Evolutionary conservation across 2,329 filamentous ascomycete genomes (phyloP), one percentile per base, ranked within the genome.

Genomic region (Chaetomiaceae sp.): DNA sequence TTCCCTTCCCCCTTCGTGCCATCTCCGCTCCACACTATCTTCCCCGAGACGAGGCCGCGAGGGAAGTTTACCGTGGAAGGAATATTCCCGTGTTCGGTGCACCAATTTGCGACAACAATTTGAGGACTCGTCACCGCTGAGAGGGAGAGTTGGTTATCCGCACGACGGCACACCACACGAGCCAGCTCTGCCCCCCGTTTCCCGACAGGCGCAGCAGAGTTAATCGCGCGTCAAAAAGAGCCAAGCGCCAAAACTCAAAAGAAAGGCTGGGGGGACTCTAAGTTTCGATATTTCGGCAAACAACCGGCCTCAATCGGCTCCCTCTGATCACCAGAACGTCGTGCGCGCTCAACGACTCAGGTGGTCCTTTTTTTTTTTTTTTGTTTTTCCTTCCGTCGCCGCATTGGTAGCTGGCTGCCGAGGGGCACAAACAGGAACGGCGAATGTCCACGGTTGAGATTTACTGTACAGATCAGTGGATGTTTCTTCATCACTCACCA

Each of bases 171-270:
- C 38, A 41, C 37, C 16, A 41, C 45, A 30, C 27, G 61, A 33
- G 20, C 43, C 30, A 27, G 34, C 42, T 37, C 16, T 25, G 25
- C 58, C 51, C 61, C 59, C 57, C 4, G 63, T 66, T 62, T n/a
- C n/a, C 57, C 63, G 62, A 65, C 69, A 71, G 67, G 64, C 69
- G 69, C 68, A 71, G 65, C 65, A 65, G n/a, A n/a, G n/a, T n/a
- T 73, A 73, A 74, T 73, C 71, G 72, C 72, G 71, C 72, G 72
- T 72, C 66, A 73, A 73, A 65, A 52, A 61, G 21, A 30, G 50
- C 53, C 61, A 73, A 72, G 70, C 71, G 71, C 71, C 67, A 57
- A 51, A 54, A 48, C 41, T 51, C 45, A 38, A 51, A 51, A 51
- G 40, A 37, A 41, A 55, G 51, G 30, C 44, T 48, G 51, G 38